Percentiles rank a stretch among this genome's conserved stretches.
Evolutionary conservation across 2,329 filamentous ascomycete species (phyloP).

Genomic region (Colletotrichum eleusines): DNA sequence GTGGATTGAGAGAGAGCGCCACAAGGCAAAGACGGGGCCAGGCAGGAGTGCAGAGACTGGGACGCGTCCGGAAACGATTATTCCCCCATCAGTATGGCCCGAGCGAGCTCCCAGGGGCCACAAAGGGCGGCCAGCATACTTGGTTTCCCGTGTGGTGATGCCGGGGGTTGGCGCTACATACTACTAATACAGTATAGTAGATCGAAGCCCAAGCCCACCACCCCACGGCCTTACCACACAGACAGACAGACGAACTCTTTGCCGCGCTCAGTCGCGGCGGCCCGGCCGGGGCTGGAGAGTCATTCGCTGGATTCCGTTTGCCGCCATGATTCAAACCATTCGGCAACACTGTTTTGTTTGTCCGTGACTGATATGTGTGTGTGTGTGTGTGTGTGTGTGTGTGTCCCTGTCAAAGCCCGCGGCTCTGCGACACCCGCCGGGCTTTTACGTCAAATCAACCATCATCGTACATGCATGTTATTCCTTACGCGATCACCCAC

Average conservation of each 20-base stretch:
- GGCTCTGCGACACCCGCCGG: neutral
- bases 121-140: no score
- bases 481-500: neutral
- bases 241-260: neutral
- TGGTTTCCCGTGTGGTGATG: conserved; percentile 6
- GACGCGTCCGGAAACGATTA: no score
- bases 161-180: conserved; percentile 6
- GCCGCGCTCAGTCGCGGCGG: neutral
- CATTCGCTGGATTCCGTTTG: neutral
- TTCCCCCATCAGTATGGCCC: neutral
- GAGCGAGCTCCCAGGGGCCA: no score
- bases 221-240: no score
- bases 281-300: neutral
- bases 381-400: neutral
- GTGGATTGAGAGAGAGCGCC: neutral
- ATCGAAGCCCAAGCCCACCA: neutral
- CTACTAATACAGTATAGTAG: no score
- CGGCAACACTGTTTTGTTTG: neutral
- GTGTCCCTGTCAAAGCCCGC: neutral
- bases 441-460: neutral
- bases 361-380: neutral
- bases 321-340: neutral
- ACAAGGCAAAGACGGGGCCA: neutral
- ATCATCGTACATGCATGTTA: neutral
- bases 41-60: neutral